A percentile compares a stretch with the other conserved stretches of the same genome.
These are phyloP conservation scores for Eucommia ulmoides DNA, from an alignment of 257 asterid genomes.

Conservation along the genomic window DNA sequence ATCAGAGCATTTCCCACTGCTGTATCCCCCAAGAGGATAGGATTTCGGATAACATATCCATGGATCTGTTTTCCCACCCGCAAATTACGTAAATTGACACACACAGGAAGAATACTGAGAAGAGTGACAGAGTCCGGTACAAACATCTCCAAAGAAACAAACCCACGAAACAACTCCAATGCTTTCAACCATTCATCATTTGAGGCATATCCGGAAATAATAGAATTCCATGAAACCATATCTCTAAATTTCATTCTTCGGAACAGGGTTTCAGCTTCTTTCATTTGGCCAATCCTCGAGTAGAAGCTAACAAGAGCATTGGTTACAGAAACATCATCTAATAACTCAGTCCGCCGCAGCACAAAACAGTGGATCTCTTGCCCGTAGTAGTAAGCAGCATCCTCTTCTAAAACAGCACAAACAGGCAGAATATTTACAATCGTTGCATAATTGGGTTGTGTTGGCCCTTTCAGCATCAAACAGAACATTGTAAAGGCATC, in stretches of 20 bases:
- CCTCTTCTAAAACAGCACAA: slow-evolving; percentile 33
- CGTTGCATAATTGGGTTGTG: slow-evolving; percentile 62
- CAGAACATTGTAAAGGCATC: slow-evolving; percentile 40
- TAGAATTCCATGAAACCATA: slow-evolving; percentile 68
- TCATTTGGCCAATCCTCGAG: slow-evolving; percentile 34
- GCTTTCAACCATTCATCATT: slow-evolving; percentile 52
- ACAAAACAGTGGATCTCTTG: slow-evolving; percentile 57
- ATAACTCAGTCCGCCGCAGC: slow-evolving; percentile 39
- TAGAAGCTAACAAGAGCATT: slow-evolving; percentile 74
- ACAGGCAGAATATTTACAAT: slow-evolving; percentile 46
- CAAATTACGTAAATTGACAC: slow-evolving; percentile 35
- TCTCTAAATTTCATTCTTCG: slow-evolving; percentile 38
- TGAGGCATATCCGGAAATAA: slow-evolving; percentile 56
- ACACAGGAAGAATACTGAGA: slow-evolving; percentile 63
- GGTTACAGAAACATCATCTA: slow-evolving; percentile 25
- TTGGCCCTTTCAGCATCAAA: slow-evolving; percentile 34
- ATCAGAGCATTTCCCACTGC: slow-evolving; percentile 58
- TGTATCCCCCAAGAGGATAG: slow-evolving; percentile 27
- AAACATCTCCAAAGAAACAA: slow-evolving; percentile 20
- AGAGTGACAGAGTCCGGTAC: slow-evolving; percentile 50
- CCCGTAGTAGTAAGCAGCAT: slow-evolving; percentile 26
- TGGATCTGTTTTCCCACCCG: slow-evolving; percentile 62
- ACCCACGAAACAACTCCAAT: slow-evolving; percentile 27
- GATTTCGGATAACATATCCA: slow-evolving; percentile 45
- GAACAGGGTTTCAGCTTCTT: slow-evolving; percentile 43